Base-by-base conservation (phyloP, 2,329 filamentous ascomycete species). In the Sporothrix euskadiensis region DNA sequence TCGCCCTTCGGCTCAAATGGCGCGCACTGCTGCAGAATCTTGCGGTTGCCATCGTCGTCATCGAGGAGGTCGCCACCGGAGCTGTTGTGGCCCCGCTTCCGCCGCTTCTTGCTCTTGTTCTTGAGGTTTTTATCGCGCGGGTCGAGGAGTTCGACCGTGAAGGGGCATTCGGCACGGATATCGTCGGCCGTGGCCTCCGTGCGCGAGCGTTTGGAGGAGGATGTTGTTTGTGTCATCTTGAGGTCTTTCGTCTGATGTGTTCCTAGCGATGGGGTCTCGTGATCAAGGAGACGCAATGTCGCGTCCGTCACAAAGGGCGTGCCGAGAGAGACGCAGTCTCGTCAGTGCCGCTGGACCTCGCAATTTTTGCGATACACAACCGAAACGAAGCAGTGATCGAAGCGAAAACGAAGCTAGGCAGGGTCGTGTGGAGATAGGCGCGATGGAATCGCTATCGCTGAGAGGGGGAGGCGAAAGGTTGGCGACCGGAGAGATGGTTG, bases 131-230 rank as follows among this genome's bases (percentile, higher is more conserved):
- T 83, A 47, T 83, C 82, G 73, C 85, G 86, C 9, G 83, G 81
- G 73, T 85, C 83, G 74, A 85, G 82, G 69, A 84, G 80, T 54
- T 80, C 79, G 71, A 88, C 83, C 54, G 79, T 80, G 74, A 88
- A 89, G 12, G 86, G 87, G 75, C 87, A 89, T 76, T 89, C 87
- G 78, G 87, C 87, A 76, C 86, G 84, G 76, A 82, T 84, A 76
- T 88, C 86, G 74, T 86, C 84, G 74, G 82, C 80, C 22, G 70
- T 56, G 73, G 80, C 77, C 71, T 85, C 82, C 71, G 83, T 79
- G 77, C 85, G 85, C 74, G 85, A 84, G 76, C 87, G 85, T 81
- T 89, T 89, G 7, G 68, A 56, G 10, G 66, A 59, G 3, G 75
- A 54, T 6, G 41, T 44, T 19, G 75, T 56, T 39, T 76, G 73